Base-by-base conservation (phyloP, 805 yeast genomes). In the Metschnikowia continentalis region DNA sequence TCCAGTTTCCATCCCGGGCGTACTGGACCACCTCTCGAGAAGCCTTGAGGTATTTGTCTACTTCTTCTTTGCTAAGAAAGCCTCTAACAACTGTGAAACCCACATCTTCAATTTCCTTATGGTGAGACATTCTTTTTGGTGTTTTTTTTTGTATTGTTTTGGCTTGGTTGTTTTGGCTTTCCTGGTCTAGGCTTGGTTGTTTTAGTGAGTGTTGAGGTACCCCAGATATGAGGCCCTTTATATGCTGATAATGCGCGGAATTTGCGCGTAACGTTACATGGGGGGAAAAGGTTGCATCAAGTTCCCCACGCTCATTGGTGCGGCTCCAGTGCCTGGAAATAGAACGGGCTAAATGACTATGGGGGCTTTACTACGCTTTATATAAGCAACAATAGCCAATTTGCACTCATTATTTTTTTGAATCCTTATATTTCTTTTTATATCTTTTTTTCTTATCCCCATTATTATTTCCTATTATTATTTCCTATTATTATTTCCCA, bases 1-100 rank as follows among this genome's bases (percentile, higher is more conserved):
- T 66, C 82, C 81, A 78, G 17, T 72, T 64, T 3, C 82, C 82
- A 3, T 62, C 68, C 41, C 82, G 62, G 15, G 80, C 80, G 32
- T 65, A 55, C 37, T 70, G 63, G 15, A 76, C 72, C 32, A 75
- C 63, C 13, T 57, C 52, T 40, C 71, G 66, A 3, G 80, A 64
- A 0, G 77, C 74, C n/a, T 52, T 53, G 40, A 54, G 54, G 60
- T 74, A 76, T 32, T 53, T 51, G 32, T 57, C 65, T 35, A 78
- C 56, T 54, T 78, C 80, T 33, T 69, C 69, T 6, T 68, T 68
- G 11, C 68, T 60, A 38, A 78, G 70, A 45, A 77, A 69, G n/a
- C 61, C 60, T 39, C 74, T 64, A 40, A 77, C 61, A 14, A 77
- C 65, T 2, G 73, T 67, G 59, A 68, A 72, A 3, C 76, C 76